These are phyloP conservation scores for Xerocomus minutiporus DNA, from an alignment of 1,284 basidiomycete genomes.

Conservation along the genomic window DNA sequence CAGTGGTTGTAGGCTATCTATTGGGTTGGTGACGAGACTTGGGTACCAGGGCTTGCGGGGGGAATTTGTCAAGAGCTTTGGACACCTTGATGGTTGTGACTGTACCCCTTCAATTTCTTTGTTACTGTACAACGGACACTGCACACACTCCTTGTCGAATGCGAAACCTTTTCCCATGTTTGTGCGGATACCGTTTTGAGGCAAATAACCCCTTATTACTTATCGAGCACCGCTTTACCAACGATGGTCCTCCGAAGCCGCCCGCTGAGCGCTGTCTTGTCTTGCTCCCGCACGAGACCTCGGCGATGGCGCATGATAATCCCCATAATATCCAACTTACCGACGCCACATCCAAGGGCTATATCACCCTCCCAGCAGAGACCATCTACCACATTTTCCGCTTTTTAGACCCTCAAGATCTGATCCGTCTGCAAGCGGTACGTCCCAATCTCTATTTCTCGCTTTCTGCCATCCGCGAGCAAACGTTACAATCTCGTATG, in stretches of 20 bases:
- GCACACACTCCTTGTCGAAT: constrained; percentile 13
- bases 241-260: neutral
- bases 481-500: neutral
- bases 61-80: constrained; percentile 10
- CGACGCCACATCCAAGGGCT: neutral
- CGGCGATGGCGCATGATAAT: constrained; percentile 11
- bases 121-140: constrained; percentile 4
- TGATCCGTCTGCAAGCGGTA: constrained; percentile 16
- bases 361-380: constrained; percentile 13
- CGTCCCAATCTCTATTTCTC: neutral
- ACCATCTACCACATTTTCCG: constrained; percentile 14
- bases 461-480: neutral
- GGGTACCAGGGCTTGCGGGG: constrained; percentile 1
- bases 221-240: neutral
- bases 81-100: constrained; percentile 5
- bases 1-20: constrained; percentile 5
- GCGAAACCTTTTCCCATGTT: constrained; percentile 3
- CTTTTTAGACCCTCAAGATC: constrained; percentile 11
- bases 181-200: neutral
- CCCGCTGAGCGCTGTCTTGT: neutral
- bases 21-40: constrained; percentile 2
- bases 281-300: neutral
- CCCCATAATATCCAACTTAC: neutral
- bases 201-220: neutral
- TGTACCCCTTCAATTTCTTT: neutral